Conservation (phyloP, 495 filamentous ascomycete genomes). For the Podospora bellae-mahoneyi region DNA sequence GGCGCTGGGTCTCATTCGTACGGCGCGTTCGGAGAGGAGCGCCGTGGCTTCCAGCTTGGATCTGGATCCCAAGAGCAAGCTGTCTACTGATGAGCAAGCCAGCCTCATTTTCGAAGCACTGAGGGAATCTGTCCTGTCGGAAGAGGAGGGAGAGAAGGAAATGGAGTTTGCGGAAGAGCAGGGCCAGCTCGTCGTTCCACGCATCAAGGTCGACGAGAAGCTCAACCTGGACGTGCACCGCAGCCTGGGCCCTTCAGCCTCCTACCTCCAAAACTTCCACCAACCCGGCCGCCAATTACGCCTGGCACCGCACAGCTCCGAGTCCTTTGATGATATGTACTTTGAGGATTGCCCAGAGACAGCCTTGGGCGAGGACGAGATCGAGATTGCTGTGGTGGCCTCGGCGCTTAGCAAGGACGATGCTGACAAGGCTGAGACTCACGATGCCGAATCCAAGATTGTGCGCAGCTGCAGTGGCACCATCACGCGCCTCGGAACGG, state of each 20-base stretch:
- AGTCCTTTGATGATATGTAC: slow-evolving; percentile 21
- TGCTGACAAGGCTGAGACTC: slow-evolving; percentile 40
- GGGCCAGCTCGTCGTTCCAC: slow-evolving; percentile 37
- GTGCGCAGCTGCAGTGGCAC: slow-evolving; percentile 41
- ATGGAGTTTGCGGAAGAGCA: slow-evolving; percentile 40
- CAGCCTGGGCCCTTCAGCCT: slow-evolving; percentile 31
- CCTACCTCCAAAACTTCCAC: slow-evolving; percentile 34
- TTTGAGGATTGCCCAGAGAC: slow-evolving; percentile 31
- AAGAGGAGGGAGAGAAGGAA: slow-evolving; percentile 24
- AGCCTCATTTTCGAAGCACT: slow-evolving; percentile 33
- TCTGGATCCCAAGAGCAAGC: slow-evolving; percentile 31
- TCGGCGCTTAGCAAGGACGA: slow-evolving; percentile 30
- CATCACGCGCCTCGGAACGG: slow-evolving; percentile 38
- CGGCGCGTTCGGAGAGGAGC: slow-evolving; percentile 36
- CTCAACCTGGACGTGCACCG: slow-evolving; percentile 38
- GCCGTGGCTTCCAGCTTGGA: slow-evolving; percentile 37
- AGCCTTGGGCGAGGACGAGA: slow-evolving; percentile 31
- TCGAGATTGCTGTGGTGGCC: slow-evolving; percentile 44
- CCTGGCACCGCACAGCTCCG: slow-evolving; percentile 17
- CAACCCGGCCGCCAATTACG: slow-evolving; percentile 29
- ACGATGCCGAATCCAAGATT: slow-evolving; percentile 27
- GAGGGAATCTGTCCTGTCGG: slow-evolving; percentile 23
- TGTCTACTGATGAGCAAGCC: slow-evolving; percentile 28
- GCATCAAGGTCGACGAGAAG: slow-evolving; percentile 37
- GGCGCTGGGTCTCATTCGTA: slow-evolving; percentile 39